phyloP scores from a whole-genome alignment of 2,329 filamentous ascomycete genomes.

The Akanthomyces muscarius region DNA sequence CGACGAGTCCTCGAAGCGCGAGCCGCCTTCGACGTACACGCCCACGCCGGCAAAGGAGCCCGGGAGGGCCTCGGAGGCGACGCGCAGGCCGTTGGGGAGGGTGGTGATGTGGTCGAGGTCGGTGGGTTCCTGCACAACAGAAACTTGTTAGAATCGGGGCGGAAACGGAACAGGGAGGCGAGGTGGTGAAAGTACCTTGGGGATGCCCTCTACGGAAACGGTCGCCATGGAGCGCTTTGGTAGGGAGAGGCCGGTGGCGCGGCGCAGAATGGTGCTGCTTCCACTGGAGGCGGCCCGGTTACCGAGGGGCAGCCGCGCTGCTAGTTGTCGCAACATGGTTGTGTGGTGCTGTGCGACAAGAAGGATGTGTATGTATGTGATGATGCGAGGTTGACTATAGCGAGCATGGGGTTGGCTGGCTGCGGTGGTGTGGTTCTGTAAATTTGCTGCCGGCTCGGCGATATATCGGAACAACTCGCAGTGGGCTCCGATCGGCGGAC shows the following conservation, averaged over 20 bases:
- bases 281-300: conserved; percentile 20
- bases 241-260: conserved; percentile 23
- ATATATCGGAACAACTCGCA: conserved; percentile 16
- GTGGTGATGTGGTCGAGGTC: conserved; percentile 86
- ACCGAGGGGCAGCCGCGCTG: conserved; percentile 29
- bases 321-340: conserved; percentile 36
- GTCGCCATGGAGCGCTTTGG: conserved; percentile 31
- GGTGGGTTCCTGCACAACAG: conserved; percentile 58
- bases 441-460: conserved; percentile 17
- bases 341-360: neutral
- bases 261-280: conserved; percentile 24
- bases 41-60: conserved; percentile 94
- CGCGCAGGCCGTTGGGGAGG: conserved; percentile 85
- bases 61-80: conserved; percentile 90
- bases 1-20: conserved; percentile 82
- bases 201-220: conserved; percentile 33
- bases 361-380: no score
- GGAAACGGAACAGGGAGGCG: neutral
- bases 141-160: neutral
- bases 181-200: conserved; percentile 27
- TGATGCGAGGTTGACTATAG: neutral
- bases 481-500: neutral
- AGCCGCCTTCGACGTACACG: conserved; percentile 93
- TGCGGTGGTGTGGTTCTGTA: conserved; percentile 6
- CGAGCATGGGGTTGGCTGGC: neutral